phyloP scores from a whole-genome alignment of 2,329 filamentous ascomycete genomes.

The Xylaria sp. region DNA sequence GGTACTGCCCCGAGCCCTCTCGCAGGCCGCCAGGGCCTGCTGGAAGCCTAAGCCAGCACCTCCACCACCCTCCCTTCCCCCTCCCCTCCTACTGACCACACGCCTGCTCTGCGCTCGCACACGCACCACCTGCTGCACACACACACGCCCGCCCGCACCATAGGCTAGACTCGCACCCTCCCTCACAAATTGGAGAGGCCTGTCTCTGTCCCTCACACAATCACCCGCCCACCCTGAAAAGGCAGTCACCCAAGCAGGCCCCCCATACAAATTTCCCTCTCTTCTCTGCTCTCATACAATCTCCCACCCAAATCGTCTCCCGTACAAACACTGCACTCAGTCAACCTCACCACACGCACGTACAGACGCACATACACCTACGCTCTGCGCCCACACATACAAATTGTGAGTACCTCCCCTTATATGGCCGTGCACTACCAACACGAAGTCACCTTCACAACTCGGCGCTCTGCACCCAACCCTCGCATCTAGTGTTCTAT shows the following conservation, averaged over 20 bases:
- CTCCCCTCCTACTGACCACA: constrained; percentile 23
- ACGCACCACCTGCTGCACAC: constrained; percentile 12
- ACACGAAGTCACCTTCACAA: constrained; percentile 54
- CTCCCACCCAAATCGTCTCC: constrained; percentile 63
- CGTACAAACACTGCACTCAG: constrained; percentile 59
- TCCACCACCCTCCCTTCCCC: constrained; percentile 17
- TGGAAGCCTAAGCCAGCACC: not conserved
- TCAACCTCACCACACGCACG: constrained; percentile 53
- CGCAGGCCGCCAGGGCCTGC: constrained; percentile 12
- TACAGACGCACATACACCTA: constrained; percentile 34
- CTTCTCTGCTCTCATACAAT: constrained; percentile 68
- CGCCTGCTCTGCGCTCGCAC: constrained; percentile 8
- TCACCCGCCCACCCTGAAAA: constrained; percentile 74
- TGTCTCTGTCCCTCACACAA: constrained; percentile 59
- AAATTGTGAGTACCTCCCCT: constrained; percentile 64
- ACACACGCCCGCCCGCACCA: constrained; percentile 22
- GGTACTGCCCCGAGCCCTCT: constrained; percentile 13
- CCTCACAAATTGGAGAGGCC: constrained; percentile 42
- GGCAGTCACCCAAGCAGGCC: constrained; percentile 61
- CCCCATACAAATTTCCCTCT: constrained; percentile 68
- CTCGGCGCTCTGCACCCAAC: constrained; percentile 23
- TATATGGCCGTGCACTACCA: constrained; percentile 53
- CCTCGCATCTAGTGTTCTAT: constrained; percentile 7
- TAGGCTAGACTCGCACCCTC: constrained; percentile 42
- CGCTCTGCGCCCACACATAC: constrained; percentile 36